Conservation (phyloP, 352 stramenopile species). For the Phytophthora melonis region DNA sequence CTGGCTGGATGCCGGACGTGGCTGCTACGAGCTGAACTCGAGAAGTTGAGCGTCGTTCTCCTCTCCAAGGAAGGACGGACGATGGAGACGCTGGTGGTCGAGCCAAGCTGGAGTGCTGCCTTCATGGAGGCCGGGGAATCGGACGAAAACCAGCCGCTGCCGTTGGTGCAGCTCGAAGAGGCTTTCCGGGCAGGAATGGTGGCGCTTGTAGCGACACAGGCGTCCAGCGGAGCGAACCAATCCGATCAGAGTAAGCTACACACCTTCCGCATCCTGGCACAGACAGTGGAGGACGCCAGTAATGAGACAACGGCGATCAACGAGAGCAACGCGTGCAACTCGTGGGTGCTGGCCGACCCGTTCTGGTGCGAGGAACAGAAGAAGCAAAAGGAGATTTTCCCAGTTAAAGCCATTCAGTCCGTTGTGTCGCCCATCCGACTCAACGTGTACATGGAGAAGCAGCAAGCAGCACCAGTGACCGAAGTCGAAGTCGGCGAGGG, state of each 20-base stretch:
- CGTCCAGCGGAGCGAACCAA: conserved; percentile 12
- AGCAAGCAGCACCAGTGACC: conserved; percentile 7
- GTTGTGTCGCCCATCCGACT: conserved; percentile 56
- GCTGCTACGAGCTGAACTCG: conserved; percentile 65
- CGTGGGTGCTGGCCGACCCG: conserved; percentile 74
- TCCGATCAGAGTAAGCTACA: conserved; percentile 21
- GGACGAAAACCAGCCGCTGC: conserved; percentile 43
- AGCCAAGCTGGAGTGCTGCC: conserved; percentile 48
- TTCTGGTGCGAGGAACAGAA: conserved; percentile 58
- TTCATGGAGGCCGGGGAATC: conserved; percentile 23
- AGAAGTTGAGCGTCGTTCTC: conserved; percentile 72
- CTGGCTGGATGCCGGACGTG: conserved; percentile 69
- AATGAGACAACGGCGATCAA: conserved; percentile 50
- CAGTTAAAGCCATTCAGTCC: conserved; percentile 53
- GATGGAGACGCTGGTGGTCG: conserved; percentile 62
- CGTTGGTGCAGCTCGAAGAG: conserved; percentile 67
- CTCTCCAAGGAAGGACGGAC: conserved; percentile 58
- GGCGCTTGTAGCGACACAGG: conserved; percentile 51
- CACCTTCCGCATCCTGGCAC: conserved; percentile 76
- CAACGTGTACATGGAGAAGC: conserved; percentile 70
- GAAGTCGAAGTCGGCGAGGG: background rate
- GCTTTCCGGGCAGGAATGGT: conserved; percentile 70
- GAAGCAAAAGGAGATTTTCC: conserved; percentile 44
- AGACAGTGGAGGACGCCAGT: conserved; percentile 64
- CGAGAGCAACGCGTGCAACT: conserved; percentile 52